phyloP scores from a whole-genome alignment of 2,329 filamentous ascomycete species.

The Exophiala dermatitidis region DNA sequence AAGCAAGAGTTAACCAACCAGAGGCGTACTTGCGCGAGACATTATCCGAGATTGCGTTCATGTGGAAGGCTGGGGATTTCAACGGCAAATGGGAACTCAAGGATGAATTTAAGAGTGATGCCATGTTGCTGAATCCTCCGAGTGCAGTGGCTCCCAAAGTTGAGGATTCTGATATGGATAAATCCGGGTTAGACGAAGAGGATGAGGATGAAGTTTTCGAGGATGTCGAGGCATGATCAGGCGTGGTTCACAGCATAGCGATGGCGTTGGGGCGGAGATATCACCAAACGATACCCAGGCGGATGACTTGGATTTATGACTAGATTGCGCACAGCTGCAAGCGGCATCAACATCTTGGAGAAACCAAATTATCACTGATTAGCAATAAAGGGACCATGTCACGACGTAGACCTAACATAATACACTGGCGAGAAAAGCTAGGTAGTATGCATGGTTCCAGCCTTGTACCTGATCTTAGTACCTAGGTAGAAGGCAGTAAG shows the following conservation, averaged over 20 bases:
- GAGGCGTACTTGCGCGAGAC: conserved; percentile 87
- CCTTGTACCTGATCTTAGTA: too few relatives aligned
- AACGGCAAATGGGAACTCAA: conserved; percentile 30
- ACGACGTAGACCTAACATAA: neutral
- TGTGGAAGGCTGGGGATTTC: conserved; percentile 27
- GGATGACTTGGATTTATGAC: conserved; percentile 30
- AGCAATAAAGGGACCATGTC: neutral
- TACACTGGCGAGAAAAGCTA: neutral
- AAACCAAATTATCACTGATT: neutral
- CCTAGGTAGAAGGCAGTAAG: neutral
- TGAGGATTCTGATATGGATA: conserved; percentile 26
- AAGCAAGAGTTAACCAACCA: conserved; percentile 70
- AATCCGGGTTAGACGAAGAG: conserved; percentile 25
- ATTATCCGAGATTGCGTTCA: conserved; percentile 47
- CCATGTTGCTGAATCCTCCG: conserved; percentile 25
- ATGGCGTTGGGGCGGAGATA: conserved; percentile 34
- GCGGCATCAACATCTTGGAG: neutral
- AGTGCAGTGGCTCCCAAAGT: conserved; percentile 22
- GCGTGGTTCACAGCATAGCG: conserved; percentile 9
- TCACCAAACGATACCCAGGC: conserved; percentile 32
- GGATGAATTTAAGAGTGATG: conserved; percentile 32
- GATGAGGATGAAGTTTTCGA: conserved; percentile 25
- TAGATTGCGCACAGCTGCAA: neutral
- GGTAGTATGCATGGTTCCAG: too few relatives aligned
- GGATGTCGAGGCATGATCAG: conserved; percentile 19